Evolutionary conservation across 345 rosid genomes (phyloP), one percentile per base, ranked within the genome.

Genomic region (Carallia pectinifolia): DNA sequence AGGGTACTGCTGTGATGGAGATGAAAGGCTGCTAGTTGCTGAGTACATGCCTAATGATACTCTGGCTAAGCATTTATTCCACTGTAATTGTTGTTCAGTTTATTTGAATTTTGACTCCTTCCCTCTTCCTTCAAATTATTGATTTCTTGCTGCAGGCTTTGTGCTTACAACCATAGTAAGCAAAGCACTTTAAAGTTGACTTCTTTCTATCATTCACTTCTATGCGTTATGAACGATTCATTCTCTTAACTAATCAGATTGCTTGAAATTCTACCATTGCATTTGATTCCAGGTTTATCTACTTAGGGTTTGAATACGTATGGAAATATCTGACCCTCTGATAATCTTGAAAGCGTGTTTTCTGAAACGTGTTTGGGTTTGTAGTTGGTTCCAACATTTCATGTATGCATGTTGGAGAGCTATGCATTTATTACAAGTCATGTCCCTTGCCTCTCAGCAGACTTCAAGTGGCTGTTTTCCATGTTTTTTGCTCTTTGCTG

Each of bases 1-100:
- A 70, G 99, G 99, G 7, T 96, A 92, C 60, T 96, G 97, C 87
- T 89, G 93, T 72, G 96, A 92, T 77, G 98, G 92, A 55, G 98
- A 92, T 71, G 98, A 96, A 70, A 86, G 99, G 83, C 85, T 96
- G 73, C 98, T 96, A 64, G 95, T 96, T 71, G 98, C 99, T 62
- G 98, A 96, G 77, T 90, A 79, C 82, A 90, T 96, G 99, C 91
- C 98, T 60, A 92, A 92, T 76, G 98, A 96, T 76, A 96, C 97
- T 62, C 94, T 96, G 54, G 88, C 99, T 50, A 96, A 92, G 85
- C 98, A 90, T 86, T 84, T 96, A 70, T 96, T 96, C 58, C 98
- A 92, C 76, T 89, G 99, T 96, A 74, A 48, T 86, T 76, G 29
- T 55, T 58, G 7, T 58, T 31, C 5, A 23, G n/a, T 34, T 65